A percentile compares a stretch with the other conserved stretches of the same genome.
Conservation (phyloP, 179 eudicot species). For the Spinacia oleracea region DNA sequence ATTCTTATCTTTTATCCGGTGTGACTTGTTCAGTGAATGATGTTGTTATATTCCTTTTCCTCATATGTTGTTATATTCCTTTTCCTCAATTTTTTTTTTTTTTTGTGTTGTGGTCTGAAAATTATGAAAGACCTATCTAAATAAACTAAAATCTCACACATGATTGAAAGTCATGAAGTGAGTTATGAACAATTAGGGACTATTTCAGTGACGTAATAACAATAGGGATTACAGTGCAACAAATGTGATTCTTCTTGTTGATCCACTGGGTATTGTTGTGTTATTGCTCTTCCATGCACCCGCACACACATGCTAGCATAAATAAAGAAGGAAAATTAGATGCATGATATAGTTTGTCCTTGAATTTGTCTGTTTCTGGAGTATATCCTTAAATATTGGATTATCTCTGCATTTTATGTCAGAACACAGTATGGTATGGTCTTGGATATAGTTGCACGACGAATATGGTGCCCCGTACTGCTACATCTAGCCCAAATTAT, state of each 20-base stretch:
- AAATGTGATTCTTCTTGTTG: background rate
- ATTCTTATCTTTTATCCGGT: background rate
- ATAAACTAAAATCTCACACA: background rate
- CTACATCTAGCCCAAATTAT: conserved; percentile 48
- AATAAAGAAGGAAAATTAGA: background rate
- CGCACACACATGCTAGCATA: background rate
- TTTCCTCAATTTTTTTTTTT: too few relatives aligned
- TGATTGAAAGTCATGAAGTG: background rate
- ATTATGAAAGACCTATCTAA: background rate
- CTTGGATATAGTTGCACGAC: conserved; percentile 50
- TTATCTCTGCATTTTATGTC: conserved; percentile 17
- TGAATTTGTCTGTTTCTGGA: background rate
- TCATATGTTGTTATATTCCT: too few relatives aligned
- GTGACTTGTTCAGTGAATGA: background rate
- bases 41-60: background rate
- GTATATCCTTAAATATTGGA: background rate
- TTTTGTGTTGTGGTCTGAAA: too few relatives aligned
- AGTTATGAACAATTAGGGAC: background rate
- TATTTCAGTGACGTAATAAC: background rate
- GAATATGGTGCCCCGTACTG: conserved; percentile 49
- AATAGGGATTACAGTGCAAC: background rate
- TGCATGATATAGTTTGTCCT: background rate
- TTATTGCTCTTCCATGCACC: background rate
- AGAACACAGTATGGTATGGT: conserved; percentile 66
- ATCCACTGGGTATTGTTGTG: background rate